Base-by-base conservation (phyloP, 805 yeast species). In the Komagataella kurtzmanii region DNA sequence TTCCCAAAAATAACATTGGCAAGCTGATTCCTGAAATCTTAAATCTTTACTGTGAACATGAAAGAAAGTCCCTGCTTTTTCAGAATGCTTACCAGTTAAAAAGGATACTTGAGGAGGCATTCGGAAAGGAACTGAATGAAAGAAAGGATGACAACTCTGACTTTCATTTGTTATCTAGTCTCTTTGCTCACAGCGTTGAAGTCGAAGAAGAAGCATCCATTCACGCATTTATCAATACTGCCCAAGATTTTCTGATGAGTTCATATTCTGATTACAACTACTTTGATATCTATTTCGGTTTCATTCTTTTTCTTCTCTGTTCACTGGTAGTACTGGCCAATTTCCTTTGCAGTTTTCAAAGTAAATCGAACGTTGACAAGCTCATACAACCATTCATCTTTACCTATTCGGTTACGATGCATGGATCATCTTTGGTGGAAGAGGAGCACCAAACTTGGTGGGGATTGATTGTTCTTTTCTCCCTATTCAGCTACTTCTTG, bases 381-480 rank as follows among this genome's bases (percentile, higher is more conserved):
- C 40, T 30, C 8, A 30, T 30, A 30, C 40, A 10, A 10, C 10
- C 8, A 30, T 7, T 30, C 40, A 5, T 30, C 5, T 10, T 30
- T 1, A 30, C 40, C 14, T 30, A 30, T 30, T 30, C 40, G 40
- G 14, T 30, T 30, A 30, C 40, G 40, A 30, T 30, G 40, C 40
- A 30, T 67, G 96, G 90, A 8, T 88, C 95, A 54, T 90, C 96
- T 24, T 72, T 90, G 53, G 85, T 93, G 17, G 99, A 93, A 61
- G 99, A 93, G 64, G 99, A 93, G 61, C 95, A 93, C 61, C 97
- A 90, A 61, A 65, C 90, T 17, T 93, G 99, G 99, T 93, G 95
- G 87, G 85, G 88, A 81, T 68, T 76, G 19, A 62, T 76, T 0
- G 70, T 77, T 0, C 72, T 75, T 0, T 59, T 65, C 45, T 18